phyloP scores from a whole-genome alignment of 345 rosid genomes.

The Mangifera indica region DNA sequence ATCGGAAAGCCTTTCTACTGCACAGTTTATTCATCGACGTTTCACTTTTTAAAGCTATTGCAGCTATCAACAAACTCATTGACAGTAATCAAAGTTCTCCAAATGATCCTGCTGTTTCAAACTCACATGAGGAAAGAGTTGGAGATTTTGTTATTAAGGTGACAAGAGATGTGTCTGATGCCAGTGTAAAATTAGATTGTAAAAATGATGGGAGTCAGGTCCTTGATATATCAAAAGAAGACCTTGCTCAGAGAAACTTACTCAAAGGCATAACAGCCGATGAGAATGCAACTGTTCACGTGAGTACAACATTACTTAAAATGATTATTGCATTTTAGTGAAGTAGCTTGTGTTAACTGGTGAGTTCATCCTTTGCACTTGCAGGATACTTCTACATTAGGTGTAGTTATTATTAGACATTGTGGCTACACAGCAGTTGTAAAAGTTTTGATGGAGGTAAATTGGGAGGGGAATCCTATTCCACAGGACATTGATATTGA shows the following conservation, averaged over 20 bases:
- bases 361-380: conserved; percentile 32
- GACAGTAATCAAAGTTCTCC: conserved; percentile 36
- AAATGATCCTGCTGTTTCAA: conserved; percentile 34
- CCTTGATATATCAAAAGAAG: conserved; percentile 59
- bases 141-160: conserved; percentile 76
- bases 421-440: conserved; percentile 83
- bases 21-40: conserved; percentile 85
- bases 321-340: conserved; percentile 23
- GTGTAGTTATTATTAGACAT: conserved; percentile 81
- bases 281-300: conserved; percentile 93
- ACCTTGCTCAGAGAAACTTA: conserved; percentile 69
- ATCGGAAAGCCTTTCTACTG: conserved; percentile 82
- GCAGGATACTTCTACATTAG: conserved; percentile 87
- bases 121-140: conserved; percentile 52
- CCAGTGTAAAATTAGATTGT: conserved; percentile 58
- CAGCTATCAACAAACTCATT: conserved; percentile 44
- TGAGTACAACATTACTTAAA: conserved; percentile 38
- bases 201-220: conserved; percentile 69
- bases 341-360: conserved; percentile 30
- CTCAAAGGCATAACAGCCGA: conserved; percentile 96
- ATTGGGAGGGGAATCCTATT: conserved; percentile 46
- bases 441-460: conserved; percentile 57
- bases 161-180: conserved; percentile 68
- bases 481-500: conserved; percentile 68
- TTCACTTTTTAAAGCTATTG: conserved; percentile 78